Evolutionary conservation across 164 flowering plant genomes (phyloP).

Genomic region (Echeveria elegans): DNA sequence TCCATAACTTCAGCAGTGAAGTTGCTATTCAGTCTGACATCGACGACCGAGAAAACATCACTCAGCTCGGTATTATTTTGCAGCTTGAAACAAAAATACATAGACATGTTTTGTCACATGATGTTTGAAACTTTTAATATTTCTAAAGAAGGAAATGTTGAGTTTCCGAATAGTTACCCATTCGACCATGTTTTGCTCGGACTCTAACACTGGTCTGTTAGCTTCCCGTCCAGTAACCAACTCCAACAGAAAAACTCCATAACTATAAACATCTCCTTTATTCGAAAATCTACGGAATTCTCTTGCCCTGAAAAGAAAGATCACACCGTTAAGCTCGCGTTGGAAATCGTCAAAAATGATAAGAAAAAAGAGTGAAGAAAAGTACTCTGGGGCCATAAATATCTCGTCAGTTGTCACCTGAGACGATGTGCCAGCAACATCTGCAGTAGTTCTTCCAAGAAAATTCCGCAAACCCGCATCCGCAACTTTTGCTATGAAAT

Average conservation of each 20-base stretch:
- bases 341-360: neutral
- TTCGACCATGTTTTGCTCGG: conserved; percentile 33
- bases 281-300: conserved; percentile 25
- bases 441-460: conserved; percentile 32
- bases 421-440: conserved; percentile 40
- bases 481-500: conserved; percentile 69
- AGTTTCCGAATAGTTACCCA: conserved; percentile 35
- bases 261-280: conserved; percentile 56
- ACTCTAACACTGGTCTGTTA: conserved; percentile 17
- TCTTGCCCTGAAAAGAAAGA: conserved; percentile 28
- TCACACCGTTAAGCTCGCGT: neutral
- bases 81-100: conserved; percentile 35
- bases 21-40: neutral
- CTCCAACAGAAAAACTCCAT: conserved; percentile 68
- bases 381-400: conserved; percentile 67
- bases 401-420: conserved; percentile 5
- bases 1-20: conserved; percentile 52
- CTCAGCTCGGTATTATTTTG: conserved; percentile 25
- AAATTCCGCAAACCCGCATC: conserved; percentile 47
- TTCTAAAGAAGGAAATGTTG: neutral
- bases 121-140: neutral
- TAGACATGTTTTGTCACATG: neutral
- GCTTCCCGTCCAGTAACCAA: conserved; percentile 52
- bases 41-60: conserved; percentile 12
- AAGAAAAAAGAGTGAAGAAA: conserved; percentile 1